Evolutionary conservation across 495 filamentous ascomycete genomes (phyloP), one percentile per base, ranked within the genome.

Genomic region (Entonaema liquescens): DNA sequence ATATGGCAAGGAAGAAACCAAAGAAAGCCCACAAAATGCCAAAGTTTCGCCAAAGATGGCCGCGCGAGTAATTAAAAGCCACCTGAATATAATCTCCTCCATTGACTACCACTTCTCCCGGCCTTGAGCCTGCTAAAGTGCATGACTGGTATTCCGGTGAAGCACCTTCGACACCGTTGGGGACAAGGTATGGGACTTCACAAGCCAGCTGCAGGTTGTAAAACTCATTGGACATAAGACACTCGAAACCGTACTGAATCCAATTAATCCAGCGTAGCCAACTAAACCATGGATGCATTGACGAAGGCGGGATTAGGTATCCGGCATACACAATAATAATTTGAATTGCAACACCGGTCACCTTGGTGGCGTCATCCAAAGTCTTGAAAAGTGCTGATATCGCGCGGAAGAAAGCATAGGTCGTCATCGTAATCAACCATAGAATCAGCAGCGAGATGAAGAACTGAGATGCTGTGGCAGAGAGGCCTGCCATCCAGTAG

Each of bases 391-490:
- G 1, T 3, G 73, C 70, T 2, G 92, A 92, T 25, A 95, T 79
- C 29, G 90, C 83, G 53, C 93, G 85, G 81, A 95, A 96, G 71
- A 95, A 89, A 0, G 92, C 87, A 64, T 91, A 93, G 83, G 92
- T 92, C 0, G 86, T 88, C 85, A 95, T 87, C 0, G 92, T 93
- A 2, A 91, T 76, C 1, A 84, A 67, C 62, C 93, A 86, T 19
- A 84, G 78, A 29, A 87, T 77, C 2, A 95, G 79, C 3, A 91
- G 76, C 44, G 83, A 88, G 67, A 94, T 96, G 78, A 97, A 96
- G 79, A 96, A 97, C 60, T 94, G 91, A 2, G 90, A 92, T 5
- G 92, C 80, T 1, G 89, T 89, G 26, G 88, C 80, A 28, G 86
- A 80, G 12, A 97, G 87, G 26, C 87, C 85, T 23, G 79, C 81